Percentiles rank a stretch among this genome's conserved stretches.
Evolutionary conservation across 176 grass and related monocot species (phyloP).

Genomic region (Alopecurus myosuroides): DNA sequence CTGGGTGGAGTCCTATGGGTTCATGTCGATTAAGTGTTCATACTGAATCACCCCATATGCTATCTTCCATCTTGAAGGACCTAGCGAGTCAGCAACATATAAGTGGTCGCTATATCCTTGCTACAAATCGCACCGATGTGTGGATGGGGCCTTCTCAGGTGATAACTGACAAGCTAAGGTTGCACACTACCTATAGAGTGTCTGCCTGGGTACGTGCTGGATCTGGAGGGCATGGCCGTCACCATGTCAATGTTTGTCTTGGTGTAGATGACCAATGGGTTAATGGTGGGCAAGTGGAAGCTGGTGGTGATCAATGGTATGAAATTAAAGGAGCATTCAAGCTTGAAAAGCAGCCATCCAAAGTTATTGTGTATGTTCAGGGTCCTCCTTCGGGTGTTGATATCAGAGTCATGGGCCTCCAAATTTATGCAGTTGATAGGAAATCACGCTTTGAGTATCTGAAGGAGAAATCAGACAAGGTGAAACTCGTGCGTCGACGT

Average conservation of each 20-base stretch:
- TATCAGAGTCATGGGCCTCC: slow-evolving; percentile 59
- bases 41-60: slow-evolving; percentile 53
- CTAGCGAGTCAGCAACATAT: slow-evolving; percentile 31
- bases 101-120: slow-evolving; percentile 48
- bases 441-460: slow-evolving; percentile 60
- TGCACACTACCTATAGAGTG: slow-evolving; percentile 79
- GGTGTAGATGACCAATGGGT: slow-evolving; percentile 70
- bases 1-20: slow-evolving; percentile 84
- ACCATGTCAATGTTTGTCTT: slow-evolving; percentile 89
- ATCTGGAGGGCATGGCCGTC: slow-evolving; percentile 37
- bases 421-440: slow-evolving; percentile 60
- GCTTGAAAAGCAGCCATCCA: slow-evolving; percentile 61
- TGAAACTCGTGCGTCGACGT: background rate
- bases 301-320: slow-evolving; percentile 53
- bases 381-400: slow-evolving; percentile 63
- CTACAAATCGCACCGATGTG: slow-evolving; percentile 62
- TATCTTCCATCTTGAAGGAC: slow-evolving; percentile 41
- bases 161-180: slow-evolving; percentile 77
- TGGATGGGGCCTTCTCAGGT: slow-evolving; percentile 99
- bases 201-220: slow-evolving; percentile 84
- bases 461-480: slow-evolving; percentile 63
- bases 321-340: slow-evolving; percentile 81
- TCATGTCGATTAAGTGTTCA: slow-evolving; percentile 62
- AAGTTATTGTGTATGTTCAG: slow-evolving; percentile 60
- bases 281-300: slow-evolving; percentile 66